Percentiles rank a stretch among this genome's conserved stretches.
Conservation (phyloP, 2,329 filamentous ascomycete species). For the Dactylellina haptotyla region DNA sequence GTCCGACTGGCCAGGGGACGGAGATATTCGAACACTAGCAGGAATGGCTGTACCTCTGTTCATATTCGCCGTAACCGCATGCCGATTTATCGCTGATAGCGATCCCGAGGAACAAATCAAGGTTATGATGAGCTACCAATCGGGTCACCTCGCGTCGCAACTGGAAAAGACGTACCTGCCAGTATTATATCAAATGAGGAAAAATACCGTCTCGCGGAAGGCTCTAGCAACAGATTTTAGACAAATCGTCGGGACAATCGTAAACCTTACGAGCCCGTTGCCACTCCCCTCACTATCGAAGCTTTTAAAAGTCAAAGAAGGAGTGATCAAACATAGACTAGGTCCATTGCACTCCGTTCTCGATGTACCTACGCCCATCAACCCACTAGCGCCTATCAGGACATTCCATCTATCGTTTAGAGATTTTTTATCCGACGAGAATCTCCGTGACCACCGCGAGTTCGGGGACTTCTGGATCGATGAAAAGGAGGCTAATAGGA, state of each 20-base stretch:
- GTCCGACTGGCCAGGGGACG: conserved; percentile 1
- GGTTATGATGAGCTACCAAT: conserved; percentile 13
- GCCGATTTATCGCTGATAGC: conserved; percentile 23
- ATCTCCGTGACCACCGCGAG: background rate
- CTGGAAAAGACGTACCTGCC: conserved; percentile 17
- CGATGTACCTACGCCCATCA: conserved; percentile 3
- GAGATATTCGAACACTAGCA: background rate
- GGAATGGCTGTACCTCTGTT: conserved; percentile 26
- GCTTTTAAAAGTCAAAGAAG: background rate
- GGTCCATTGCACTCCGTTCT: conserved; percentile 20
- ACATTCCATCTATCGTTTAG: conserved; percentile 42
- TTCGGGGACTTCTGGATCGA: conserved; percentile 26
- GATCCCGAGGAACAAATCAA: conserved; percentile 17
- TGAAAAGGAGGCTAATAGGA: conserved; percentile 8
- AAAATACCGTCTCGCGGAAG: background rate
- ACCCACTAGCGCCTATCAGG: conserved; percentile 12
- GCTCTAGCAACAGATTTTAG: conserved; percentile 1
- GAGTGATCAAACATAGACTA: background rate
- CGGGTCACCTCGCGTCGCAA: background rate
- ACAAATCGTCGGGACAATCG: conserved; percentile 17
- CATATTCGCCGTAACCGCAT: conserved; percentile 24
- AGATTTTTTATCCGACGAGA: conserved; percentile 27
- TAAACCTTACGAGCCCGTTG: conserved; percentile 12
- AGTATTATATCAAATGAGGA: conserved; percentile 4
- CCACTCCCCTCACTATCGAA: conserved; percentile 3